Percentiles rank a stretch among this genome's conserved stretches.
These are phyloP conservation scores for Trichoderma oligosporum DNA, from an alignment of 2,329 filamentous ascomycete species.

Conservation along the genomic window DNA sequence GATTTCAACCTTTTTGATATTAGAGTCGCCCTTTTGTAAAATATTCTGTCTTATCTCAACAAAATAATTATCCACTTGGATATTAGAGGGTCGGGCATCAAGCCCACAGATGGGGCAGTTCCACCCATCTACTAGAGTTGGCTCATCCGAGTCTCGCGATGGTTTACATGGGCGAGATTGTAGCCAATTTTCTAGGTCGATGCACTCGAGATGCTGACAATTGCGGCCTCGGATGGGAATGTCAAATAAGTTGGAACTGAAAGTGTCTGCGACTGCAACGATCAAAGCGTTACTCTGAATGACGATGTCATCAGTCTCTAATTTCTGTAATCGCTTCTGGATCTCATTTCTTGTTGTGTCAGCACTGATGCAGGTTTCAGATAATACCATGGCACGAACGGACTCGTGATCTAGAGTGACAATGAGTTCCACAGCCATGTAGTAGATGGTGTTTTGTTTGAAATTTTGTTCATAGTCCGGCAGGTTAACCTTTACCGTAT, in stretches of 20 bases:
- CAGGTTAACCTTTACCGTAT: constrained; percentile 56
- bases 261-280: constrained; percentile 64
- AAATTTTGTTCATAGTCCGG: constrained; percentile 28
- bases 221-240: constrained; percentile 65
- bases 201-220: constrained; percentile 82
- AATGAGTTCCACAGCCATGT: constrained; percentile 68
- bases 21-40: constrained; percentile 20
- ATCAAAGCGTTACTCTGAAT: constrained; percentile 53
- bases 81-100: constrained; percentile 70
- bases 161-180: constrained; percentile 55
- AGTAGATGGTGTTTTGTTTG: constrained; percentile 38
- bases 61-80: constrained; percentile 74
- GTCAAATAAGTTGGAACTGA: constrained; percentile 60
- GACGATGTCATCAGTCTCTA: constrained; percentile 55
- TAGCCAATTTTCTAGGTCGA: constrained; percentile 82
- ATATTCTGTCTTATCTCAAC: constrained; percentile 57
- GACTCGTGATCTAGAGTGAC: constrained; percentile 49
- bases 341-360: constrained; percentile 56
- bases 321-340: constrained; percentile 40
- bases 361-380: constrained; percentile 38
- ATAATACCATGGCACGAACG: constrained; percentile 40
- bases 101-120: constrained; percentile 77
- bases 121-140: constrained; percentile 67
- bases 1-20: constrained; percentile 33
- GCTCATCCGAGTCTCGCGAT: constrained; percentile 37